Percentiles rank a stretch among this genome's conserved stretches.
Conservation (phyloP, 78 protist genomes). For the Dictyostelium discoideum region dicty_2.7 NC_007091.3:4543501-4544000, state of each 20-base stretch:
- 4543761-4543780: neutral
- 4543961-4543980: neutral
- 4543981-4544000: neutral
- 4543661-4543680: neutral
- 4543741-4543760: neutral
- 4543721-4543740: neutral
- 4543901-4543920: neutral
- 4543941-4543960: neutral
- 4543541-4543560: neutral
- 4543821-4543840: neutral
- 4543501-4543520: neutral
- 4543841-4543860: neutral
- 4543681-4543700: neutral
- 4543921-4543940: constrained; percentile 22
- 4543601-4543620: neutral
- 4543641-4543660: neutral
- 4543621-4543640: neutral
- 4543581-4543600: neutral
- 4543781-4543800: neutral
- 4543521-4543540: neutral
- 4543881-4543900: neutral
- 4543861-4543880: neutral
- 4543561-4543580: neutral
- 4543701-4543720: neutral
- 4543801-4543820: neutral